Evolutionary conservation across 176 grass and related monocot genomes (phyloP).

Genomic region (Ensete ventricosum): DNA sequence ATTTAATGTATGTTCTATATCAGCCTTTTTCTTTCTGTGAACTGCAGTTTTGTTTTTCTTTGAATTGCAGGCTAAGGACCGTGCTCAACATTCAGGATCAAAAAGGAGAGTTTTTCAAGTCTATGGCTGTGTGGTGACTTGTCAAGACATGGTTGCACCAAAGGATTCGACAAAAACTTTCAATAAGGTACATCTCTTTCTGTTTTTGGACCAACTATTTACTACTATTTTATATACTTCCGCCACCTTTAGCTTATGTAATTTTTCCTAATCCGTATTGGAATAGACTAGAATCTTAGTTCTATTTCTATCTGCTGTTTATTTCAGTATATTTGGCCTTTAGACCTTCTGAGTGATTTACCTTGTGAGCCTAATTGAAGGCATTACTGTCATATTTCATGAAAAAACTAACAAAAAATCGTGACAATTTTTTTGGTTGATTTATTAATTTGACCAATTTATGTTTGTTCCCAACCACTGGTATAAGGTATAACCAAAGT

Average conservation of each 20-base stretch:
- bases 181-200: constrained; percentile 54
- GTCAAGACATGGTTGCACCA: constrained; percentile 78
- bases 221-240: background rate
- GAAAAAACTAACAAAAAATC: too few species aligned
- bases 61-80: constrained; percentile 33
- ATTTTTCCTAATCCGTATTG: too few species aligned
- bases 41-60: background rate
- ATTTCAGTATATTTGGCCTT: too few species aligned
- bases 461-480: too few species aligned
- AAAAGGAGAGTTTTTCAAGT: constrained; percentile 69
- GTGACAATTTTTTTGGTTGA: too few species aligned
- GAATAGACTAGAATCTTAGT: too few species aligned
- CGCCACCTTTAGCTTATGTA: background rate
- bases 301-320: background rate
- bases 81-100: constrained; percentile 41
- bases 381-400: too few species aligned
- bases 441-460: too few species aligned
- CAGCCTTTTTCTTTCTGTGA: background rate
- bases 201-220: background rate
- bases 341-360: too few species aligned
- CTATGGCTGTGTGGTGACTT: constrained; percentile 79
- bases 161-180: constrained; percentile 59
- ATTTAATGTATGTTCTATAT: background rate
- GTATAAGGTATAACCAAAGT: too few species aligned
- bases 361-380: too few species aligned